phyloP scores from a whole-genome alignment of 2,329 filamentous ascomycete genomes.

The Pestalotiopsis sp. region DNA sequence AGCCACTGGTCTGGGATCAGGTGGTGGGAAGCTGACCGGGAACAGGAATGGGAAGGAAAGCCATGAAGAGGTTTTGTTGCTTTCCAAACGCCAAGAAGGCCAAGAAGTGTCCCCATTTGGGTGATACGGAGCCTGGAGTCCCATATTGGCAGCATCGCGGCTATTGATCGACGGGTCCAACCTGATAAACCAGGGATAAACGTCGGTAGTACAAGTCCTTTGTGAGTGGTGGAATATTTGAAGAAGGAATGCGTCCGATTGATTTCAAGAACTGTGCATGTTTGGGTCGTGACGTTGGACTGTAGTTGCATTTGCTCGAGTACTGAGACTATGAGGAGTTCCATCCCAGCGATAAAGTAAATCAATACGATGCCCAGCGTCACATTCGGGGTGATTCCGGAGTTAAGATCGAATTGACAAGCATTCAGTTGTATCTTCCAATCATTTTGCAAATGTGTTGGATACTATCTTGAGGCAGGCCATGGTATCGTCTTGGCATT shows the following conservation, averaged over 20 bases:
- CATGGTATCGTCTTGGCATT: background rate
- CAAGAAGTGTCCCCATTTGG: background rate
- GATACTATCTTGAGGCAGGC: background rate
- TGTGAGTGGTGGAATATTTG: conserved; percentile 5
- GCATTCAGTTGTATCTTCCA: background rate
- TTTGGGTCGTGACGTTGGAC: background rate
- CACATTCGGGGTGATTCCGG: background rate
- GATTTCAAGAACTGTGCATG: background rate
- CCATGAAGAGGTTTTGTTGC: background rate
- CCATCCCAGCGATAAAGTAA: background rate
- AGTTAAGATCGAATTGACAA: background rate
- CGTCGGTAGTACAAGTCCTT: background rate
- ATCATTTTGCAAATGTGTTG: background rate
- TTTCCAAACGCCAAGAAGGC: conserved; percentile 1
- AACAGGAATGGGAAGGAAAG: background rate
- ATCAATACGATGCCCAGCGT: background rate
- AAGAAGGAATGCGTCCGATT: background rate
- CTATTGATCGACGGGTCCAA: background rate
- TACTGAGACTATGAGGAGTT: background rate
- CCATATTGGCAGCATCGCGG: background rate
- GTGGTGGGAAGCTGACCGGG: background rate
- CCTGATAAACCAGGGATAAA: background rate
- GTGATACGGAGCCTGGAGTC: background rate
- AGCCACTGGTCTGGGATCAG: background rate
- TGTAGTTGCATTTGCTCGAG: background rate